Conservation (phyloP, 2,329 filamentous ascomycete species). For the Phoma sp. region DNA sequence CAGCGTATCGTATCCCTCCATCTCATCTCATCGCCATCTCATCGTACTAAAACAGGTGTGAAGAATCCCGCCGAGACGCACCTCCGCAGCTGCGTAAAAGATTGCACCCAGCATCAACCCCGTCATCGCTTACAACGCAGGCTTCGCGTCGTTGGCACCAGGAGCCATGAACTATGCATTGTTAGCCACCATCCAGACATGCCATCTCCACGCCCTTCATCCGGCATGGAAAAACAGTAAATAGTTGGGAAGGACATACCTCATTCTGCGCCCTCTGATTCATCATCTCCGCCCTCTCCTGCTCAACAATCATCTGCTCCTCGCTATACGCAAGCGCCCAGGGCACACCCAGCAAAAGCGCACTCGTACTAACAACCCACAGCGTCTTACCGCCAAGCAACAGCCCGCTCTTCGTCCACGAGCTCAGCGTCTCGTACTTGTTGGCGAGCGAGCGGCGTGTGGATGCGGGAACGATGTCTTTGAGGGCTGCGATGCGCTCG, state of each 20-base stretch:
- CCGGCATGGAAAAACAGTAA: no score
- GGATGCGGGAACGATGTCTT: slow-evolving; percentile 82
- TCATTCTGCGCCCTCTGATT: slow-evolving; percentile 84
- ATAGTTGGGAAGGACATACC: no score
- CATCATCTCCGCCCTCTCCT: slow-evolving; percentile 98
- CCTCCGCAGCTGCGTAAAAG: no score
- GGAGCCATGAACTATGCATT: slow-evolving; percentile 43
- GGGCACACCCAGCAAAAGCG: slow-evolving; percentile 87
- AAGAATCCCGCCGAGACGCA: slow-evolving; percentile 20
- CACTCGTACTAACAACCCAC: slow-evolving; percentile 90
- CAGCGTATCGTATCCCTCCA: slow-evolving; percentile 21
- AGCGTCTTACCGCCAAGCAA: slow-evolving; percentile 83
- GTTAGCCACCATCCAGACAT: slow-evolving; percentile 16
- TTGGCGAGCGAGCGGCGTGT: slow-evolving; percentile 65
- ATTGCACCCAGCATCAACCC: not conserved
- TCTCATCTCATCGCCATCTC: slow-evolving; percentile 2
- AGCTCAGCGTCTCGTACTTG: slow-evolving; percentile 59
- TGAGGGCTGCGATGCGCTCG: slow-evolving; percentile 73
- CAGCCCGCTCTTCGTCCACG: slow-evolving; percentile 67
- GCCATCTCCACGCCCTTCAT: not conserved
- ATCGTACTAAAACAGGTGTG: slow-evolving; percentile 33
- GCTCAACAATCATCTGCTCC: slow-evolving; percentile 95
- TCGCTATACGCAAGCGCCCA: slow-evolving; percentile 93
- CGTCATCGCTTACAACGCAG: slow-evolving; percentile 40
- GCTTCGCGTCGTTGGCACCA: slow-evolving; percentile 41